These are phyloP conservation scores for Crithidia bombi DNA, from an alignment of 208 protist species.

Conservation along the genomic window DNA sequence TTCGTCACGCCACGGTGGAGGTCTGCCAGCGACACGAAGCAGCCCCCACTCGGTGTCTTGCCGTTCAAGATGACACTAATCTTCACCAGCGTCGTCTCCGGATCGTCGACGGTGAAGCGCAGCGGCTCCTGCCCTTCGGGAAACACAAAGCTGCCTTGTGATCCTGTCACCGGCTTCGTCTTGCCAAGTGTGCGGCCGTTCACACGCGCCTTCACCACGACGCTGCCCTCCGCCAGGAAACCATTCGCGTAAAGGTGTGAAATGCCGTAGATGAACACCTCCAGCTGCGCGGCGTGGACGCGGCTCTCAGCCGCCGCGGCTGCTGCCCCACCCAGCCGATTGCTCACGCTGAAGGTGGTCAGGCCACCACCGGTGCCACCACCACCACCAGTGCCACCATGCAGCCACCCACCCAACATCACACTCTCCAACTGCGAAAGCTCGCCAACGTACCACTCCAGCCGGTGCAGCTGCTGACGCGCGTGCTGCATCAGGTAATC, in stretches of 20 bases:
- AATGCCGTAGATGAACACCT: conserved; percentile 52
- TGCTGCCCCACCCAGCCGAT: too few relatives aligned
- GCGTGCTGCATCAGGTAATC: conserved; percentile 45
- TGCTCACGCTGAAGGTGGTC: conserved; percentile 10
- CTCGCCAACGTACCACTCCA: conserved; percentile 84
- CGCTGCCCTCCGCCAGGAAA: conserved; percentile 46
- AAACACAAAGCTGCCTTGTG: conserved; percentile 54
- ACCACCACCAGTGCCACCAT: conserved; percentile 15
- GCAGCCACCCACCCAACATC: conserved; percentile 41
- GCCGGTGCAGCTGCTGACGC: conserved; percentile 67
- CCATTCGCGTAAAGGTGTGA: conserved; percentile 53
- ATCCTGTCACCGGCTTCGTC: conserved; percentile 37
- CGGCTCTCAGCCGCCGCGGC: conserved; percentile 7
- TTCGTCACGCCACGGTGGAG: conserved; percentile 55
- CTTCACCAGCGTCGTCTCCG: conserved; percentile 46
- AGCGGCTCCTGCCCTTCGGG: conserved; percentile 36
- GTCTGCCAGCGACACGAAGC: conserved; percentile 61
- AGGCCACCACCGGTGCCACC: conserved; percentile 4
- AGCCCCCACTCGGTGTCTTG: conserved; percentile 56
- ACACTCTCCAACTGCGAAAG: conserved; percentile 55
- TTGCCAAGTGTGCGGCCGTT: conserved; percentile 42
- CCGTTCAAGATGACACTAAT: conserved; percentile 55
- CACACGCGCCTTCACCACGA: conserved; percentile 65
- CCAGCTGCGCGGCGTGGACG: conserved; percentile 27
- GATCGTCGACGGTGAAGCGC: conserved; percentile 52